Base-by-base conservation (phyloP, 2,329 filamentous ascomycete genomes). In the Alternaria tenuissima region DNA sequence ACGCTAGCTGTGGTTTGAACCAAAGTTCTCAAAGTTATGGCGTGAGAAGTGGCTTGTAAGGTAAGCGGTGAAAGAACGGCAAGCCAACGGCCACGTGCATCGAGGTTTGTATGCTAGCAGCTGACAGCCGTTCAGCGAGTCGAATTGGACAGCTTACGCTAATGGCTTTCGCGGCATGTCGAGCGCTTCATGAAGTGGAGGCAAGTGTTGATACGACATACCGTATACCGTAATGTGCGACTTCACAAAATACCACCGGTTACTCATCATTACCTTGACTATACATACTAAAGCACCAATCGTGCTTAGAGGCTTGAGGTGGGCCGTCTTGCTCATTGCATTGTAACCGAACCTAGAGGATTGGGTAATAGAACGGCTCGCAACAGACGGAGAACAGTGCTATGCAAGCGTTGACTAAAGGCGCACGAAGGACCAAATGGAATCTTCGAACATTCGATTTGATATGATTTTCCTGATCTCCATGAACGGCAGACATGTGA, bases 21-120 rank as follows among this genome's bases (percentile, higher is more conserved):
- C 46, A 49, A 49, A 49, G 22, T 36, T 38, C 32, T n/a, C 46
- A 36, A n/a, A 38, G 34, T 48, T 49, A 49, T 49, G 20, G 46
- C 46, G 46, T 49, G 32, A 49, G 51, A 53, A 28, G 18, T 30
- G 39, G 20, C 20, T 34, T 53, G 51, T 11, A 49, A 22, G 34
- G 46, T 34, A 24, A 36, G 38, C 38, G 51, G 51, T 53, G 41
- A 44, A 44, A 36, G 39, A 43, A 22, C 39, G 51, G 51, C 39
- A 53, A 18, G 39, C 30, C 38, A 24, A 34, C 39, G 51, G 39
- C 51, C 38, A 43, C 26, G 26, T 53, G 51, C 51, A 32, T 53
- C 30, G 20, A 14, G 24, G 12, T 22, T 12, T 26, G 51, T 18
- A 36, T 49, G 32, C 32, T 49, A 49, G 16, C 8, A 49, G 34